These are phyloP conservation scores for Solanum megistacrolobum DNA, from an alignment of 257 asterid species.

Conservation along the genomic window DNA sequence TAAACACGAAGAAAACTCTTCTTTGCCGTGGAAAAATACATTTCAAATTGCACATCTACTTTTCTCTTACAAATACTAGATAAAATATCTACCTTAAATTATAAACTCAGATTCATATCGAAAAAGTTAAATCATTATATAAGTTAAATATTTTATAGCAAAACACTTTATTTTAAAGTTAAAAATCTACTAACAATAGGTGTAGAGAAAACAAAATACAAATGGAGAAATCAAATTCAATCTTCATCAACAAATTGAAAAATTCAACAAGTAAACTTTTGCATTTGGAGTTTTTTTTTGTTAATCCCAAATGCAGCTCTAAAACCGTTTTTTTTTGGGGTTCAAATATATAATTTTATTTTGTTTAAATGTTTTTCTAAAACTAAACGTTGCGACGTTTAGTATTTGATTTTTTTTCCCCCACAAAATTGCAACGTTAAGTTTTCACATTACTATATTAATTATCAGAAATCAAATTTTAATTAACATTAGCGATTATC, in stretches of 20 bases:
- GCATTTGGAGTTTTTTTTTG: background rate
- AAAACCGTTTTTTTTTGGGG: background rate
- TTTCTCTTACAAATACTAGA: background rate
- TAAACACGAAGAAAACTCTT: too few relatives aligned
- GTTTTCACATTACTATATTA: slow-evolving; percentile 9
- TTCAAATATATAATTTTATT: background rate
- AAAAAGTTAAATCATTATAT: too few relatives aligned
- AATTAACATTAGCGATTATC: background rate
- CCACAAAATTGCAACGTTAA: slow-evolving; percentile 29
- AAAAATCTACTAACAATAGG: background rate
- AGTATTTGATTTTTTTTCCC: background rate
- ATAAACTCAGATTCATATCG: too few relatives aligned
- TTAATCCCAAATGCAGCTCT: background rate
- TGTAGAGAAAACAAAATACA: too few relatives aligned
- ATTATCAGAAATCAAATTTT: background rate
- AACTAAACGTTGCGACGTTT: slow-evolving; percentile 28
- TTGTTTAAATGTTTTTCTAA: background rate
- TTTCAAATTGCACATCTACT: background rate
- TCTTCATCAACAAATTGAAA: background rate
- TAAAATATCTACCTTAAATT: too few relatives aligned
- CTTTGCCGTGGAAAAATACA: background rate
- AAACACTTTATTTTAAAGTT: too few relatives aligned
- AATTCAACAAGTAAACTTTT: background rate
- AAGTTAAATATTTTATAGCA: background rate
- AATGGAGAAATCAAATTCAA: background rate